These are phyloP conservation scores for Prototheca wickerhamii DNA, from an alignment of 163 green algal genomes.

Conservation along the genomic window DNA sequence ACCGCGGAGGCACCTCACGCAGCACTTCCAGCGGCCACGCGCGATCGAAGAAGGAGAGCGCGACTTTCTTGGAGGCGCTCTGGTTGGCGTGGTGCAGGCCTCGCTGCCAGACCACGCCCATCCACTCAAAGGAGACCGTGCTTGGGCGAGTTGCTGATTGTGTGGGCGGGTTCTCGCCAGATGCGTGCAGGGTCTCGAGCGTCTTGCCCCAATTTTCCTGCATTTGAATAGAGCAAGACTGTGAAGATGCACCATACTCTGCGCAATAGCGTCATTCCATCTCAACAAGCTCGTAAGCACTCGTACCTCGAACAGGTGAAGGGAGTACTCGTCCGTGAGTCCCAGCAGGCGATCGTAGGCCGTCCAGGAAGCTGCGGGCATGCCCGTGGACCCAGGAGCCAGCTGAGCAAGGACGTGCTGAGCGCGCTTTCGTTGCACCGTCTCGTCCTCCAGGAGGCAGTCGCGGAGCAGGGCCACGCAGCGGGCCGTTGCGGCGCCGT, in stretches of 20 bases:
- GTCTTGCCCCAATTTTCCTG: too few species aligned
- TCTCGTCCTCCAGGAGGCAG: not conserved
- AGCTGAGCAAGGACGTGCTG: not conserved
- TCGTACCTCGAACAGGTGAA: not conserved
- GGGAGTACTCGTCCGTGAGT: not conserved
- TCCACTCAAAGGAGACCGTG: conserved; percentile 1
- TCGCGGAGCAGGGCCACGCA: not conserved
- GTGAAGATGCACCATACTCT: too few species aligned
- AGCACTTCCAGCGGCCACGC: not conserved
- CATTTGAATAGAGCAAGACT: too few species aligned
- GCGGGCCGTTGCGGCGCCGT: too few species aligned
- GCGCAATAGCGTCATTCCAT: too few species aligned
- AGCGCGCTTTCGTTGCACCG: not conserved
- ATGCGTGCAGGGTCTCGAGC: too few species aligned
- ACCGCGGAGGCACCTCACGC: not conserved
- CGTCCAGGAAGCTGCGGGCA: not conserved
- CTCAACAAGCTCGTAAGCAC: too few species aligned
- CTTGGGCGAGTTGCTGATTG: too few species aligned
- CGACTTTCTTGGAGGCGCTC: not conserved
- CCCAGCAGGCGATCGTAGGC: not conserved
- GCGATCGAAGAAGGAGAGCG: not conserved
- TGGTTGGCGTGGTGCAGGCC: not conserved
- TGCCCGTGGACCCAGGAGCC: not conserved
- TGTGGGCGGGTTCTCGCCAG: too few species aligned
- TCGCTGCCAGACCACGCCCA: not conserved